These are phyloP conservation scores for Suhomyces wounanorum DNA, from an alignment of 1,139 yeast genomes.

Conservation along the genomic window DNA sequence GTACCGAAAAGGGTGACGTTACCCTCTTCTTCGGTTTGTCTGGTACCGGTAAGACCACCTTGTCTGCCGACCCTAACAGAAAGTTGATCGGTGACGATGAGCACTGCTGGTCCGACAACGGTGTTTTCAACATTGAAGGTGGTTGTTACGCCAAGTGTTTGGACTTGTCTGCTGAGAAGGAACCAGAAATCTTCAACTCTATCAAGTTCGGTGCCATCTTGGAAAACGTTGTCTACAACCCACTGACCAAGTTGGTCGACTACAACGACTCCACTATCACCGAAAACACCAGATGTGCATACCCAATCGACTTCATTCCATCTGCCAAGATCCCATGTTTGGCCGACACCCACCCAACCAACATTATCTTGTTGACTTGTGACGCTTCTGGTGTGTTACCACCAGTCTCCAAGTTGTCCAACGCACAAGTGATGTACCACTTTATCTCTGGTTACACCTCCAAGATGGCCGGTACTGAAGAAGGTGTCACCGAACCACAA, in stretches of 20 bases:
- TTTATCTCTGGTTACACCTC: slow-evolving; percentile 98
- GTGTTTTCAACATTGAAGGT: slow-evolving; percentile 99
- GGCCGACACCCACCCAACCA: slow-evolving; percentile 88
- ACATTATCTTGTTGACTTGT: slow-evolving; percentile 90
- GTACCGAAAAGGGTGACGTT: slow-evolving; percentile 71
- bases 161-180: slow-evolving; percentile 86
- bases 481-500: slow-evolving; percentile 97
- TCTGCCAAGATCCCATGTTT: slow-evolving; percentile 95
- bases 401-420: slow-evolving; percentile 91
- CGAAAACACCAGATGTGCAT: slow-evolving; percentile 97
- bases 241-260: slow-evolving; percentile 77
- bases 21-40: slow-evolving; percentile 95
- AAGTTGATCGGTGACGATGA: slow-evolving; percentile 97
- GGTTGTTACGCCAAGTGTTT: slow-evolving; percentile 99
- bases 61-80: slow-evolving; percentile 95
- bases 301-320: slow-evolving; percentile 96
- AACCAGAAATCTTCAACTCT: slow-evolving; percentile 96
- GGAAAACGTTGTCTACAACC: slow-evolving; percentile 91
- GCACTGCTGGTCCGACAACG: slow-evolving; percentile 98
- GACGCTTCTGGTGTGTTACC: slow-evolving; percentile 98
- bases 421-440: slow-evolving; percentile 98
- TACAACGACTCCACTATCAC: slow-evolving; percentile 81
- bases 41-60: slow-evolving; percentile 98
- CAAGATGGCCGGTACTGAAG: slow-evolving; percentile 99
- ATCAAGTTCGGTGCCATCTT: slow-evolving; percentile 91